Percentiles rank a stretch among this genome's conserved stretches.
phyloP scores from a whole-genome alignment of 1,284 basidiomycete genomes.

The Ceratobasidium sp. region DNA sequence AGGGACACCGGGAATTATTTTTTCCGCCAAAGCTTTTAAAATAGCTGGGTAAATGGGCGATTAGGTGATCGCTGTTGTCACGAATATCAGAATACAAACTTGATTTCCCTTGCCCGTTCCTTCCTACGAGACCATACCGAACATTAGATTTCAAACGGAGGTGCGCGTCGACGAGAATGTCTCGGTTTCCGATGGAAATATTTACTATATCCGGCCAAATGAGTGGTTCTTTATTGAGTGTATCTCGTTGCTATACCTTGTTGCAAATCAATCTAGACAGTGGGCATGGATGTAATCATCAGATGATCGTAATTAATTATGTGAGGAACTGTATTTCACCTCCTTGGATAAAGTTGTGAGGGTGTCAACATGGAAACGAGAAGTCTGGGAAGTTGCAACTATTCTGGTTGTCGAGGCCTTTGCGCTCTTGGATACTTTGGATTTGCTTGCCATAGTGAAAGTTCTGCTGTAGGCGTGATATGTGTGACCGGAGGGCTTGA shows the following conservation, averaged over 20 bases:
- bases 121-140: slow-evolving; percentile 42
- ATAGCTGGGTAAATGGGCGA: slow-evolving; percentile 48
- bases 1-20: slow-evolving; percentile 61
- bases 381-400: slow-evolving; percentile 42
- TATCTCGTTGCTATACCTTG: slow-evolving; percentile 13
- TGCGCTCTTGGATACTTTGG: slow-evolving; percentile 19
- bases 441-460: slow-evolving; percentile 23
- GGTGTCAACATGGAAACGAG: slow-evolving; percentile 43
- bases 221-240: neutral
- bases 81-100: slow-evolving; percentile 45
- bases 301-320: neutral
- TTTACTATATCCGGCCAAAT: slow-evolving; percentile 32
- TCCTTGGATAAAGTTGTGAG: slow-evolving; percentile 42
- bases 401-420: slow-evolving; percentile 23
- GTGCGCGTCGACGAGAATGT: slow-evolving; percentile 43
- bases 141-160: slow-evolving; percentile 42
- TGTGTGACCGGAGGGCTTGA: neutral
- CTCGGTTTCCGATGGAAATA: slow-evolving; percentile 41
- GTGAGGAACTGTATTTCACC: slow-evolving; percentile 16
- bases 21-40: slow-evolving; percentile 55
- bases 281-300: neutral
- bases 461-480: neutral
- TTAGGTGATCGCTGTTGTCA: neutral
- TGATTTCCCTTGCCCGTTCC: slow-evolving; percentile 69
- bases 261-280: slow-evolving; percentile 42